These are phyloP conservation scores for Psophocarpus tetragonolobus DNA, from an alignment of 306 rosid species.

Conservation along the genomic window DNA sequence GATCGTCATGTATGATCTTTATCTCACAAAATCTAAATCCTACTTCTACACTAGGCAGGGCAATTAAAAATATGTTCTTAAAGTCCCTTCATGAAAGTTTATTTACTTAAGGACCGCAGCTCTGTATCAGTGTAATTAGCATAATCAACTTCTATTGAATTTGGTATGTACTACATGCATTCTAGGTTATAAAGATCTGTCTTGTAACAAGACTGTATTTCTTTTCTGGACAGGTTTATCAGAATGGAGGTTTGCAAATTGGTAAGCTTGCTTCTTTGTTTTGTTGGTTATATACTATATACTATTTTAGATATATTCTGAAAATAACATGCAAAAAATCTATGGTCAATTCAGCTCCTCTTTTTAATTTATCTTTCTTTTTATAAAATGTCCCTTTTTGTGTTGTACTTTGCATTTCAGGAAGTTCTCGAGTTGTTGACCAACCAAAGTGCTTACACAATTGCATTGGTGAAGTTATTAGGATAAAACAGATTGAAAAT, in stretches of 20 bases:
- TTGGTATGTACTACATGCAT: background rate
- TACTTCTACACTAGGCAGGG: too few species aligned
- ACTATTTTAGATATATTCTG: slow-evolving; percentile 1
- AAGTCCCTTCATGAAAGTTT: too few species aligned
- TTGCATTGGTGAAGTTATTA: slow-evolving; percentile 80
- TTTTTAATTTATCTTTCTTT: slow-evolving; percentile 13
- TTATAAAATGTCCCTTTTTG: background rate
- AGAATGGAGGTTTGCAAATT: slow-evolving; percentile 60
- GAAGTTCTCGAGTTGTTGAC: slow-evolving; percentile 50
- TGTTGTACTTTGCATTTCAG: slow-evolving; percentile 40
- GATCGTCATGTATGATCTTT: too few species aligned
- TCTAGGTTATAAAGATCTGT: slow-evolving; percentile 18
- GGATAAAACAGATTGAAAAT: slow-evolving; percentile 52
- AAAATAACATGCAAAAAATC: background rate
- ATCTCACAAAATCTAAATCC: too few species aligned
- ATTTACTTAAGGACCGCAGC: too few species aligned
- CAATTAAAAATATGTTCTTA: too few species aligned
- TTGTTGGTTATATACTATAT: background rate
- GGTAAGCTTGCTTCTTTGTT: slow-evolving; percentile 56
- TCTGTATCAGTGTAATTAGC: background rate
- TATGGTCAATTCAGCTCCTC: background rate
- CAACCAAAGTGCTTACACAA: slow-evolving; percentile 44
- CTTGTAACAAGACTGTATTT: slow-evolving; percentile 45
- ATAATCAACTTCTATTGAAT: slow-evolving; percentile 14
- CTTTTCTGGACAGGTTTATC: slow-evolving; percentile 54